Evolutionary conservation across 768 basidiomycete genomes (phyloP).

Genomic region (Xerocomellus intermedius): DNA sequence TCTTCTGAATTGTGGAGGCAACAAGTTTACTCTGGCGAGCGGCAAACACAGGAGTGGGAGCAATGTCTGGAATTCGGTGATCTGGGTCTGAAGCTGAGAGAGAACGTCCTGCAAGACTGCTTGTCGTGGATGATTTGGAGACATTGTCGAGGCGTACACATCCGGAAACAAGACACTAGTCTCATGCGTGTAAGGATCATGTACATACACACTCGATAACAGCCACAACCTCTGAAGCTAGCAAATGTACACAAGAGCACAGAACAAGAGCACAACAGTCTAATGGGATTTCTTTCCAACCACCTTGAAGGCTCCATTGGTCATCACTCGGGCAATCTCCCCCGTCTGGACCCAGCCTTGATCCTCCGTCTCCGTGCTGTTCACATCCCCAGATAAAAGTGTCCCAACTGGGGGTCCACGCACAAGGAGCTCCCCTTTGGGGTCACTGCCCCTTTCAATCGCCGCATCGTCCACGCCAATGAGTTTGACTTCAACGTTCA

Average conservation of each 20-base stretch:
- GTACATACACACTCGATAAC: not conserved
- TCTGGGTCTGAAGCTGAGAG: slow-evolving; percentile 42
- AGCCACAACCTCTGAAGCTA: not conserved
- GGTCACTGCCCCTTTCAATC: slow-evolving; percentile 67
- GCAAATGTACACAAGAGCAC: not conserved
- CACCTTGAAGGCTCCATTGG: slow-evolving; percentile 64
- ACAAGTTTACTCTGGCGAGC: slow-evolving; percentile 53
- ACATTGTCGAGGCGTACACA: slow-evolving; percentile 5
- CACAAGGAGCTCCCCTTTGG: slow-evolving; percentile 57
- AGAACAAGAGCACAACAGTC: not conserved
- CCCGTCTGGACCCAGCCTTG: slow-evolving; percentile 46
- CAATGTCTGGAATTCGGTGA: slow-evolving; percentile 50
- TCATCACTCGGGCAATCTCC: slow-evolving; percentile 47
- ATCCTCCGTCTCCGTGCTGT: slow-evolving; percentile 40
- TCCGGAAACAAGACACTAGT: not conserved
- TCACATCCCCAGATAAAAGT: slow-evolving; percentile 30
- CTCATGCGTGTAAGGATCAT: not conserved
- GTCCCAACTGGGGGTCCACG: slow-evolving; percentile 75
- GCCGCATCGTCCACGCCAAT: slow-evolving; percentile 60
- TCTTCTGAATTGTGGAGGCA: slow-evolving; percentile 55
- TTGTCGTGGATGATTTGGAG: slow-evolving; percentile 4
- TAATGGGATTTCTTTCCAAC: slow-evolving; percentile 13
- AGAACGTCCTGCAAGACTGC: slow-evolving; percentile 37
- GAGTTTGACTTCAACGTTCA: slow-evolving; percentile 85
- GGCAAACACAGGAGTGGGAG: slow-evolving; percentile 57